A percentile compares a stretch with the other conserved stretches of the same genome.
Evolutionary conservation across 108 stramenopile species (phyloP).

Genomic region (Cyclotella kingstonii): DNA sequence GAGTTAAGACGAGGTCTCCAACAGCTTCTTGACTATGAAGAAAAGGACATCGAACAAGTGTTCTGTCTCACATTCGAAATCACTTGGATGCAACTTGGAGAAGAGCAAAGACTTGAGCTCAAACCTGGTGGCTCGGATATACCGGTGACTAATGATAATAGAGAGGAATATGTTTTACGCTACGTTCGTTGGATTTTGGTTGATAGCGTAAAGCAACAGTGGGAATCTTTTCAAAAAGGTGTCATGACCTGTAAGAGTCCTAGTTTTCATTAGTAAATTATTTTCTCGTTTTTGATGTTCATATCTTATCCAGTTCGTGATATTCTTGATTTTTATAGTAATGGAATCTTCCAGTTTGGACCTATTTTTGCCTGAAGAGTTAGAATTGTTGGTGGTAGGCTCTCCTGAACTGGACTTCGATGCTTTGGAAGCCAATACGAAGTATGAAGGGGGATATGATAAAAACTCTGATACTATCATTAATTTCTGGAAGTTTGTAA

Average conservation of each 20-base stretch:
- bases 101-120: conserved; percentile 67
- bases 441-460: conserved; percentile 82
- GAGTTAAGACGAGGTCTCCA: conserved; percentile 76
- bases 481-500: conserved; percentile 82
- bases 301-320: neutral
- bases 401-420: conserved; percentile 82
- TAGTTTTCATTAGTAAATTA: no score
- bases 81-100: conserved; percentile 70
- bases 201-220: conserved; percentile 74
- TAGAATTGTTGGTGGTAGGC: conserved; percentile 87
- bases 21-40: conserved; percentile 80
- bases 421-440: conserved; percentile 64
- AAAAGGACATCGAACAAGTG: conserved; percentile 83
- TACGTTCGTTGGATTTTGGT: conserved; percentile 83
- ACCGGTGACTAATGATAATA: conserved; percentile 78
- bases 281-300: neutral
- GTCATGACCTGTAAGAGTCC: conserved; percentile 38
- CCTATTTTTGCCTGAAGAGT: conserved; percentile 80
- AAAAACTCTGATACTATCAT: conserved; percentile 54
- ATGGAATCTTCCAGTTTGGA: conserved; percentile 71
- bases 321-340: conserved; percentile 12
- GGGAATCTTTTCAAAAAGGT: conserved; percentile 74
- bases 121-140: conserved; percentile 79
- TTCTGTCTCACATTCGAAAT: conserved; percentile 83
- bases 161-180: conserved; percentile 84